Base-by-base conservation (phyloP, 768 basidiomycete genomes). In the Lentinula edodes region DNA sequence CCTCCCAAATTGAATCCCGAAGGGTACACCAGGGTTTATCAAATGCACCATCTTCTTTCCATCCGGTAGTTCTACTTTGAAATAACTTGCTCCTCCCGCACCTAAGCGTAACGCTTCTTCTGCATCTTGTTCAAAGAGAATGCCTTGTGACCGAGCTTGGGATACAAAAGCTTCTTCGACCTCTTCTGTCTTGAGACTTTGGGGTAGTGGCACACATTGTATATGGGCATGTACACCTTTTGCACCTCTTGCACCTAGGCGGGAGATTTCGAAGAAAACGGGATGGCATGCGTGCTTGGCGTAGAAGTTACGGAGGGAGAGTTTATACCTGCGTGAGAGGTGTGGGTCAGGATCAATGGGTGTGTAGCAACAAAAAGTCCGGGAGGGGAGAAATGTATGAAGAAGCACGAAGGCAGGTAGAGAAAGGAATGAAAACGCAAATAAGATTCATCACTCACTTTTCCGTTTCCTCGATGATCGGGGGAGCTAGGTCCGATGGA, bases 211-310 rank as follows among this genome's bases (percentile, higher is more conserved):
- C 0, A 93, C 83, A 39, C 83, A 87, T 71, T 98, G 97, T 7
- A 97, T 78, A 73, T 98, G 96, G 13, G 94, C 95, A 69, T 99
- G 97, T 0, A 95, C 96, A 9, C 94, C 95, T 73, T 90, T 91
- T 18, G 32, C 96, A 9, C 94, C 95, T 74, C 90, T 48, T 50
- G 88, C 84, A 61, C 84, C 84, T 46, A 94, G 72, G 7, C 95
- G 83, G 12, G 89, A 92, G 20, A 98, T 87, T 74, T 98, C 97
- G 67, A 95, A 98, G 42, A 85, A 79, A 32, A 98, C 88, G 20
- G 90, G 79, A 1, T 80, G 84, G 7, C 84, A 81, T 39, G 78
- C 81, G 70, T 90, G 81, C 66, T 86, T 85, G 6, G 83, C 87
- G 66, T 88, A 98, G 71, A 93, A 80, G 3, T 80, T 74, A 56